phyloP scores from a whole-genome alignment of 139 green algal species.

The Mesotaenium endlicherianum region DNA sequence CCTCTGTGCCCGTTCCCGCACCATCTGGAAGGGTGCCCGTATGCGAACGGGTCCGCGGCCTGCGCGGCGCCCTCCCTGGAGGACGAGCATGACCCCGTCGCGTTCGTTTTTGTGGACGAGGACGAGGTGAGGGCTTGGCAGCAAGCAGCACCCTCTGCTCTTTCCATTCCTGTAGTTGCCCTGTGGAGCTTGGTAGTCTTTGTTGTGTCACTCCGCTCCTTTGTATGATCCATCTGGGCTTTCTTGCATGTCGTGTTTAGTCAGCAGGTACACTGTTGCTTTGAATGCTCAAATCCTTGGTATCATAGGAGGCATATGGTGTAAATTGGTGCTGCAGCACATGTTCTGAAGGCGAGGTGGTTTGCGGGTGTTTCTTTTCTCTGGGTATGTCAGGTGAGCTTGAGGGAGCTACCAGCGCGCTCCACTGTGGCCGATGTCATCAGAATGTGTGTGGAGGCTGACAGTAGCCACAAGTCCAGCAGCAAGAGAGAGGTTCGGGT shows the following conservation, averaged over 20 bases:
- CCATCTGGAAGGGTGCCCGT: slow-evolving; percentile 18
- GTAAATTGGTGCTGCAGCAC: background rate
- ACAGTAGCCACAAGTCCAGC: background rate
- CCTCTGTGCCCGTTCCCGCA: slow-evolving; percentile 23
- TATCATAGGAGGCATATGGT: background rate
- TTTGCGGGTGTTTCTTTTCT: slow-evolving; percentile 12
- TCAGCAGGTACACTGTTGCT: background rate
- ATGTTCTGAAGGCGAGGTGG: background rate
- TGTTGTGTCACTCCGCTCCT: slow-evolving; percentile 3
- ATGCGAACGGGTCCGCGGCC: background rate
- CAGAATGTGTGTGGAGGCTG: background rate
- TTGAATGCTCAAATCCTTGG: background rate
- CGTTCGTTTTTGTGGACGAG: background rate
- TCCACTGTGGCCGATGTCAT: slow-evolving; percentile 27
- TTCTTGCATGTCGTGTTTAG: background rate
- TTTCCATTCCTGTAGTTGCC: background rate
- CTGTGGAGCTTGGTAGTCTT: no score
- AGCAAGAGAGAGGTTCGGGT: background rate
- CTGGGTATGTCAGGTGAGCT: slow-evolving; percentile 7
- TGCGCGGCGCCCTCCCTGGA: background rate
- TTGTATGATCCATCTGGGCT: background rate
- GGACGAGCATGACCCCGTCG: background rate
- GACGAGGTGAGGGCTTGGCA: slow-evolving; percentile 9
- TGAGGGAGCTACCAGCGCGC: slow-evolving; percentile 15
- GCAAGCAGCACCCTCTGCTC: background rate